Conservation (phyloP, 805 yeast genomes). For the Starmerella powellii region DNA sequence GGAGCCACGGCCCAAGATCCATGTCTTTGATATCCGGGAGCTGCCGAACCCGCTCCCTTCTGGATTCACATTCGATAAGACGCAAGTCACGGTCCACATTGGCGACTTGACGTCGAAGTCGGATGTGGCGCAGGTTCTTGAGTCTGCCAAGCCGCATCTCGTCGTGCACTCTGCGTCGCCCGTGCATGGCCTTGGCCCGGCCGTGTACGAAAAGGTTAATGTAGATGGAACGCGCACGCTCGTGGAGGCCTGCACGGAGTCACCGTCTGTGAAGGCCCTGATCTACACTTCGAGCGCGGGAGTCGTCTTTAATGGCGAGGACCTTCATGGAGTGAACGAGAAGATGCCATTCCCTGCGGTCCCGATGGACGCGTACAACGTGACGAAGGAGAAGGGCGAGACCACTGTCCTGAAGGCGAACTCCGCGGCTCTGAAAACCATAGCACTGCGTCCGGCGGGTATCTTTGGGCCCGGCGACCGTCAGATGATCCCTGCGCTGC, state of each 20-base stretch:
- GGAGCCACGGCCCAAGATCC: conserved; percentile 57
- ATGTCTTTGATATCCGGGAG: conserved; percentile 85
- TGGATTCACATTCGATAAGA: conserved; percentile 54
- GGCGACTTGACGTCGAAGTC: conserved; percentile 74
- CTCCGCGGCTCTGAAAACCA: conserved; percentile 52
- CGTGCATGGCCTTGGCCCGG: conserved; percentile 74
- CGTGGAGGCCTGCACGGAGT: conserved; percentile 44
- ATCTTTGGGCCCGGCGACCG: conserved; percentile 98
- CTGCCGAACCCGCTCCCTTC: conserved; percentile 62
- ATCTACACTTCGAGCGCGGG: conserved; percentile 97
- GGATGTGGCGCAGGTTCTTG: conserved; percentile 56
- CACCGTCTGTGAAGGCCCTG: conserved; percentile 44
- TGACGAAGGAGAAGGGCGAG: conserved; percentile 89
- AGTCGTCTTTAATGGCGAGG: conserved; percentile 91
- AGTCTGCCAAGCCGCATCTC: conserved; percentile 48
- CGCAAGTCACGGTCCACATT: conserved; percentile 45
- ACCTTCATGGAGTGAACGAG: conserved; percentile 84
- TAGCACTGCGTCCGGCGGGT: conserved; percentile 92
- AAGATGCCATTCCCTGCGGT: conserved; percentile 81
- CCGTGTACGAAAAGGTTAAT: conserved; percentile 77
- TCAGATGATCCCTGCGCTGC: conserved; percentile 85
- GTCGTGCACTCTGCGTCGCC: conserved; percentile 97
- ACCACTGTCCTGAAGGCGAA: conserved; percentile 65
- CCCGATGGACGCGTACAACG: conserved; percentile 95
- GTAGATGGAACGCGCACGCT: conserved; percentile 77